Conservation (phyloP, 805 yeast species). For the Nakazawaea populi region DNA sequence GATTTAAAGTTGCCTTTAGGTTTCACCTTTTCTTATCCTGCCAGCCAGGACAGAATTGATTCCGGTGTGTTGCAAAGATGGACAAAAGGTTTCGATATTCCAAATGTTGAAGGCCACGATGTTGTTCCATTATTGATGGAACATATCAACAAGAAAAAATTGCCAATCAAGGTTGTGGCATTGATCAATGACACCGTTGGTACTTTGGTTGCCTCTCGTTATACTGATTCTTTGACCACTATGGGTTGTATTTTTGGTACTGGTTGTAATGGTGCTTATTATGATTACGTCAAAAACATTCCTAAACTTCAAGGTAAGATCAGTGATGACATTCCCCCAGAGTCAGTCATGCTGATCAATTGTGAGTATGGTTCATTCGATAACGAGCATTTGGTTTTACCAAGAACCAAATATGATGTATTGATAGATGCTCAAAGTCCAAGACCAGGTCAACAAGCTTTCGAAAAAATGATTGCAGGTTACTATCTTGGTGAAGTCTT, state of each 20-base stretch:
- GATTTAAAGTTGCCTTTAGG: constrained; percentile 71
- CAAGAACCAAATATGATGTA: constrained; percentile 86
- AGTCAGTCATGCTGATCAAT: constrained; percentile 89
- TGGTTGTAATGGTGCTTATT: constrained; percentile 98
- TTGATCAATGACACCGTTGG: constrained; percentile 97
- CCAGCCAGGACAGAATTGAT: constrained; percentile 75
- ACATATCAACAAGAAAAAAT: constrained; percentile 56
- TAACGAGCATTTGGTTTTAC: constrained; percentile 80
- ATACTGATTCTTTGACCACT: constrained; percentile 83
- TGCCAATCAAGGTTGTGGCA: constrained; percentile 89
- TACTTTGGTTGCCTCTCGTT: constrained; percentile 92
- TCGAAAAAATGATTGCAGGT: constrained; percentile 98
- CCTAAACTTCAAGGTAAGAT: constrained; percentile 80
- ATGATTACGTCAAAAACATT: constrained; percentile 68
- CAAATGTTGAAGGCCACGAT: constrained; percentile 91
- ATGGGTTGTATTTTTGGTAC: constrained; percentile 98
- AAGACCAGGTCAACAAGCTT: constrained; percentile 95
- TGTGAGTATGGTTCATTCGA: constrained; percentile 99
- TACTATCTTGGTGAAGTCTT: constrained; percentile 92
- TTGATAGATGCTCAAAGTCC: constrained; percentile 84
- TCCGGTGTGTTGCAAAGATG: constrained; percentile 90
- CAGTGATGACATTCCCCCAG: constrained; percentile 55
- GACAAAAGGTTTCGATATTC: constrained; percentile 98
- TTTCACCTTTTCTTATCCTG: constrained; percentile 95
- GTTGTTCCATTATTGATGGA: constrained; percentile 87